Percentiles rank a stretch among this genome's conserved stretches.
phyloP scores from a whole-genome alignment of 495 filamentous ascomycete species.

The Penicillium tannophilum region DNA sequence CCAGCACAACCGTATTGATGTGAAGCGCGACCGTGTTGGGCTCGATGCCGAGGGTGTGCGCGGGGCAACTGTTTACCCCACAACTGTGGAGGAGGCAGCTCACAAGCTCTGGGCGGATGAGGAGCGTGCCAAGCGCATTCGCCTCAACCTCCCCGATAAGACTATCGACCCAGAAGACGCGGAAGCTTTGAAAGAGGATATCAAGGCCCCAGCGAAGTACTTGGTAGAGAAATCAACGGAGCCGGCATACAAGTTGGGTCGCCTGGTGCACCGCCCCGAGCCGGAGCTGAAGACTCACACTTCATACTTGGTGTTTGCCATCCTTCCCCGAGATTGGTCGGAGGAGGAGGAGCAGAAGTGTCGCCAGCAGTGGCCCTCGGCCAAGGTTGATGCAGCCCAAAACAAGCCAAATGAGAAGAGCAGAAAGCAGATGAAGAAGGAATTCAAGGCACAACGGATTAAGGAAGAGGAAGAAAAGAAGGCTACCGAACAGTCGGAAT shows the following conservation, averaged over 20 bases:
- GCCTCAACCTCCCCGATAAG: conserved; percentile 19
- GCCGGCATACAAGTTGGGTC: conserved; percentile 62
- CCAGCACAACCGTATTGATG: conserved; percentile 71
- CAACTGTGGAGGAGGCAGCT: conserved; percentile 77
- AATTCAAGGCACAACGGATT: conserved; percentile 26
- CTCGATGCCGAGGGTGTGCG: conserved; percentile 59
- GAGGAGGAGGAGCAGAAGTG: conserved; percentile 78
- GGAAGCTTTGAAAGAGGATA: conserved; percentile 8
- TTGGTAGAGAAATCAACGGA: conserved; percentile 9
- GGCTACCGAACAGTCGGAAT: conserved; percentile 19
- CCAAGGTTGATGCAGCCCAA: conserved; percentile 21
- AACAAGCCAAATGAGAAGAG: conserved; percentile 39
- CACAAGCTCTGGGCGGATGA: conserved; percentile 72
- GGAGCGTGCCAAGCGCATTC: conserved; percentile 58
- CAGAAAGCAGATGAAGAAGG: conserved; percentile 55
- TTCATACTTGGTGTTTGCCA: conserved; percentile 90
- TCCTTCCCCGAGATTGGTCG: conserved; percentile 82
- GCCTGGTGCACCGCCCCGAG: conserved; percentile 76
- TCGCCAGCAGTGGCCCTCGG: conserved; percentile 59
- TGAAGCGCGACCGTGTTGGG: conserved; percentile 79
- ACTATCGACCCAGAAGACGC: conserved; percentile 17
- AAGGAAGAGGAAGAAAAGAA: conserved; percentile 47
- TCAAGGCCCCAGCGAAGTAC: conserved; percentile 4
- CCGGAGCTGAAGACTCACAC: conserved; percentile 93
- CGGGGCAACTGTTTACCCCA: conserved; percentile 60